Conservation (phyloP, 2,329 filamentous ascomycete genomes). For the Periconia digitata region DNA sequence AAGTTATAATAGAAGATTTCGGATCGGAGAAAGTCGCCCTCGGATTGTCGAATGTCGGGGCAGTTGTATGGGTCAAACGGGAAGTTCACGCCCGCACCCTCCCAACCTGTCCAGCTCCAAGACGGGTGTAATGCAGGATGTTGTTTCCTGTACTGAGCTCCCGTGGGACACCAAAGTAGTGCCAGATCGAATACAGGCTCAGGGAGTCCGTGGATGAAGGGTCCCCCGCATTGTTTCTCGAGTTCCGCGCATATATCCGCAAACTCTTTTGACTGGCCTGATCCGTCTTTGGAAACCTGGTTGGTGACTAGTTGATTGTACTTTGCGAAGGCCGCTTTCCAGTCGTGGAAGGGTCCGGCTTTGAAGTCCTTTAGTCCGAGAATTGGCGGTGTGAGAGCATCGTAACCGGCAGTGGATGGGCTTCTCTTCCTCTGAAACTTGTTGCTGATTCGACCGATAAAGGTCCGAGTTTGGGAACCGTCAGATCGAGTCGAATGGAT, state of each 20-base stretch:
- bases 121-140: conserved; percentile 21
- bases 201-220: conserved; percentile 33
- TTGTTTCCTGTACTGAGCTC: conserved; percentile 11
- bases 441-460: conserved; percentile 25
- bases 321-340: conserved; percentile 31
- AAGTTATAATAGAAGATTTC: conserved; percentile 30
- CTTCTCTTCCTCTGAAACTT: conserved; percentile 24
- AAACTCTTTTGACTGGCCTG: conserved; percentile 20
- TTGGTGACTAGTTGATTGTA: conserved; percentile 36
- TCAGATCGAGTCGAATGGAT: conserved; percentile 15
- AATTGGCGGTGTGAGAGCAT: conserved; percentile 13
- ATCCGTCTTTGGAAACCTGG: conserved; percentile 13
- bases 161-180: conserved; percentile 37
- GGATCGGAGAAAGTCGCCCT: conserved; percentile 31
- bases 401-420: conserved; percentile 25
- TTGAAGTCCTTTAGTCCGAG: conserved; percentile 24
- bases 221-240: conserved; percentile 31
- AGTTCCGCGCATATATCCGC: conserved; percentile 24
- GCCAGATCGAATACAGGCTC: conserved; percentile 36
- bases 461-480: conserved; percentile 20
- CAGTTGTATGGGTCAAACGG: conserved; percentile 37
- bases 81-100: conserved; percentile 27
- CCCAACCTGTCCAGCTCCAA: conserved; percentile 37
- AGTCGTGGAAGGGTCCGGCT: conserved; percentile 22
- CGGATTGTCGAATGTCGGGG: conserved; percentile 25